Base-by-base conservation (phyloP, 257 asterid genomes). In the Nicotiana undulata region DNA sequence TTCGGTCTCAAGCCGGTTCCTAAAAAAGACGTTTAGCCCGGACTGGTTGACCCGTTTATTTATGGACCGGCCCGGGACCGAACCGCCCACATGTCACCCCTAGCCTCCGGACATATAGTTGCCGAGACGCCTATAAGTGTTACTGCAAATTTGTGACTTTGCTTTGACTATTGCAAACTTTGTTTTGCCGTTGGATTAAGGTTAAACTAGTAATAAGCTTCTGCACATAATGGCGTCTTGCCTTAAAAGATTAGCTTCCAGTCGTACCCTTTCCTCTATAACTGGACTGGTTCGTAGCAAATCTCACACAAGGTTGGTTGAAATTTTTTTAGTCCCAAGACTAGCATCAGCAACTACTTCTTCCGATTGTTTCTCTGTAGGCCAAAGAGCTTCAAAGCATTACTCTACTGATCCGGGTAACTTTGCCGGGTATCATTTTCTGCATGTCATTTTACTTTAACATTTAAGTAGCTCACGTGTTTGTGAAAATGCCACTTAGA, bases 401-500 rank as follows among this genome's bases (percentile, higher is more conserved):
- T 64, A 46, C 31, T 61, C 81, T 29, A 9, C 34, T 29, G 79
- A 52, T 49, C 76, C 79, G 63, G 90, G 93, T 90, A 76, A 83
- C 82, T 81, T 24, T 12, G 72, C 63, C 13, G 31, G 4, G 76
- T 17, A 13, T n/a, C 6, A 6, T 59, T n/a, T n/a, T n/a, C n/a
- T n/a, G n/a, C n/a, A n/a, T n/a, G n/a, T 20, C 6, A 29, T 13
- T 61, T 81, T 46, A 4, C 61, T 76, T n/a, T 1, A 6, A n/a
- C n/a, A 18, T 29, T 26, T 40, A 51, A 2, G 76, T 37, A 26
- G 49, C 34, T 82, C 67, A 84, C 6, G 32, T 89, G 91, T 85
- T 90, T 90, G 94, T 84, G 29, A 66, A 90, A 92, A 86, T 82
- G 87, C 84, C 86, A n/a, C 87, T 81, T 9, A 66, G 82, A 82